These are phyloP conservation scores for Mycena pura DNA, from an alignment of 768 basidiomycete species.

Conservation along the genomic window DNA sequence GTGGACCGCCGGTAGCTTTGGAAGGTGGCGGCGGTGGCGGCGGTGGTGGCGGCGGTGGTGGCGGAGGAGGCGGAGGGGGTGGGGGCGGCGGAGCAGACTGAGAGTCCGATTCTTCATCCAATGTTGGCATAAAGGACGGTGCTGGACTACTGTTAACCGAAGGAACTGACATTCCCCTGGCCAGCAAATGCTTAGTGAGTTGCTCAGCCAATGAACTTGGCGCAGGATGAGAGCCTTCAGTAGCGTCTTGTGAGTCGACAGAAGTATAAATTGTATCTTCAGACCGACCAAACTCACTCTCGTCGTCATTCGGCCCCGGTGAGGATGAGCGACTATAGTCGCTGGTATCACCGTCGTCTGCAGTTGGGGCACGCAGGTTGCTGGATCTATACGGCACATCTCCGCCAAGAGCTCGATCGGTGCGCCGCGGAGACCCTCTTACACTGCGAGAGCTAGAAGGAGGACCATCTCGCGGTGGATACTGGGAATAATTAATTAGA, in stretches of 20 bases:
- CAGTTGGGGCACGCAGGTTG: constrained; percentile 49
- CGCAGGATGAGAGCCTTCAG: constrained; percentile 44
- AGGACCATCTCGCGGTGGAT: constrained; percentile 65
- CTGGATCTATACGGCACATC: constrained; percentile 48
- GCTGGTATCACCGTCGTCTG: constrained; percentile 50
- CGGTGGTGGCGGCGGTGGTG: constrained; percentile 37
- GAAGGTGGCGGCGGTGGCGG: constrained; percentile 45
- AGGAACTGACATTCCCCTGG: constrained; percentile 52
- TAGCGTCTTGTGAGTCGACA: constrained; percentile 51
- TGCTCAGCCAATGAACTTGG: constrained; percentile 66
- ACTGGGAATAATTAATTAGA: constrained; percentile 44
- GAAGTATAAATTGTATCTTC: constrained; percentile 66
- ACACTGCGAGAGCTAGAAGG: constrained; percentile 72
- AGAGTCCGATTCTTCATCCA: constrained; percentile 46
- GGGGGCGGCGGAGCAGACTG: constrained; percentile 37
- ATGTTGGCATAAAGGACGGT: constrained; percentile 42
- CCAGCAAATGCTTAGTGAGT: constrained; percentile 62
- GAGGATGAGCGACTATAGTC: constrained; percentile 54
- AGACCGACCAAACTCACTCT: constrained; percentile 64
- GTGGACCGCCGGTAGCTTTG: constrained; percentile 37
- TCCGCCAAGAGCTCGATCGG: constrained; percentile 51
- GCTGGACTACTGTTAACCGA: constrained; percentile 44
- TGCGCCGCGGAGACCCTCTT: constrained; percentile 69
- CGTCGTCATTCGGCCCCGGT: constrained; percentile 56
- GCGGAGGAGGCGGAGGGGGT: constrained; percentile 31